Evolutionary conservation across 2,329 filamentous ascomycete species (phyloP), one percentile per base, ranked within the genome.

Genomic region (Xylaria sp.): DNA sequence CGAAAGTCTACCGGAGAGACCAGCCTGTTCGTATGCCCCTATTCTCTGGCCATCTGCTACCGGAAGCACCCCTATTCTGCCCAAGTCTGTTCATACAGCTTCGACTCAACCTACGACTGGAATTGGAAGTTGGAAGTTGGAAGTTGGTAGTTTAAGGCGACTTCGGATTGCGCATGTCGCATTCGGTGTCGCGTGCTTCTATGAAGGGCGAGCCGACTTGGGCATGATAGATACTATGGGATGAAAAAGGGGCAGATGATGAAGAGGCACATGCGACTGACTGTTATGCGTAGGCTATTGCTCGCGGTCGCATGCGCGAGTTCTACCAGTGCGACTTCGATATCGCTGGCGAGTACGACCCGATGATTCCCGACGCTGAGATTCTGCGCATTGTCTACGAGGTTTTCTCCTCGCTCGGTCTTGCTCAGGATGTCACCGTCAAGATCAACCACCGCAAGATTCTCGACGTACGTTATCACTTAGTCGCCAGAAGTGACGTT

Each of bases 261-360:
- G 13, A 49, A 9, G 16, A 57, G 50, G 35, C 34, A 42, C 13
- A 19, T 35, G 16, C 57, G 19, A 35, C 58, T 64, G 30, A 64
- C 54, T 39, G 3, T n/a, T 16, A 1, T 19, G 39, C 19, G 44
- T 35, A 64, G 60, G 63, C 86, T 56, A 87, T 91, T 78, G 86
- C 83, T 59, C 90, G 91, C 73, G 88, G 88, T 16, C 82, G 87
- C 50, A 90, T 91, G 87, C 80, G 88, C 64, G 88, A 92, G 71
- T 91, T 91, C 74, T 91, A 90, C 74, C 88, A 91, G 73, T 91
- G 88, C 74, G 88, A 91, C 75, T 89, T 91, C 69, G 89, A 91
- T 72, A 88, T 91, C 73, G 88, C 88, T 1, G 88, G 89, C 52
- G 76, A 76, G 37, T 90, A 87, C 73, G 88, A 91, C 69, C 75